These are phyloP conservation scores for Fusarium sp. DNA, from an alignment of 2,329 filamentous ascomycete genomes.

Conservation along the genomic window DNA sequence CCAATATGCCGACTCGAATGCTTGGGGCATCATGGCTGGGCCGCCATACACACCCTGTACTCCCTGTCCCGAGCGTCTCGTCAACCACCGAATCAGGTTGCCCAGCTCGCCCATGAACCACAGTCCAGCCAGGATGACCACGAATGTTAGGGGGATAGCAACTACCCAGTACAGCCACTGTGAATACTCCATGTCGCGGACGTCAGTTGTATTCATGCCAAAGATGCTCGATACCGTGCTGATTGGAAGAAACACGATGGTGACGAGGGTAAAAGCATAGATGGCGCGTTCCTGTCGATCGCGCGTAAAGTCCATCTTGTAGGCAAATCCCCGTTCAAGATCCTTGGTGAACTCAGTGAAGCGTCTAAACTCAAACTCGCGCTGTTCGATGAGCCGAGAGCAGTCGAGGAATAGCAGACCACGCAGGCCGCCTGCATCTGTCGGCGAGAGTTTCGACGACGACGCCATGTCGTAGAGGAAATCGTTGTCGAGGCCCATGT, in stretches of 20 bases:
- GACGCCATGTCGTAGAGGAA: conserved; percentile 47
- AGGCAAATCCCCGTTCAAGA: conserved; percentile 51
- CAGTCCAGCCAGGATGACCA: conserved; percentile 58
- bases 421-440: conserved; percentile 56
- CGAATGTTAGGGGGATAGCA: conserved; percentile 62
- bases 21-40: conserved; percentile 25
- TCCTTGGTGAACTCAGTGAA: conserved; percentile 51
- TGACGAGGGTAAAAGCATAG: conserved; percentile 66
- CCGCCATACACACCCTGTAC: conserved; percentile 26
- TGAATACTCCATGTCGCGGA: conserved; percentile 63
- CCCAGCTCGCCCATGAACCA: conserved; percentile 62
- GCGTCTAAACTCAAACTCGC: conserved; percentile 53
- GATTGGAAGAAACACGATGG: conserved; percentile 65
- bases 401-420: conserved; percentile 59
- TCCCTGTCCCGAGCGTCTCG: conserved; percentile 33
- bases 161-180: conserved; percentile 68
- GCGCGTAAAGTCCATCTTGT: conserved; percentile 59
- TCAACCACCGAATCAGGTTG: conserved; percentile 52
- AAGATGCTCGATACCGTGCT: conserved; percentile 65
- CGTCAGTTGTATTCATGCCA: conserved; percentile 68
- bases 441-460: conserved; percentile 55
- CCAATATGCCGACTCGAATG: conserved; percentile 23
- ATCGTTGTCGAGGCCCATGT: conserved; percentile 45
- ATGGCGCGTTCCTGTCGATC: conserved; percentile 65
- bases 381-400: conserved; percentile 55